These are phyloP conservation scores for Irineochytrium annulatum DNA, from an alignment of 192 early-diverging fungal species.

Conservation along the genomic window DNA sequence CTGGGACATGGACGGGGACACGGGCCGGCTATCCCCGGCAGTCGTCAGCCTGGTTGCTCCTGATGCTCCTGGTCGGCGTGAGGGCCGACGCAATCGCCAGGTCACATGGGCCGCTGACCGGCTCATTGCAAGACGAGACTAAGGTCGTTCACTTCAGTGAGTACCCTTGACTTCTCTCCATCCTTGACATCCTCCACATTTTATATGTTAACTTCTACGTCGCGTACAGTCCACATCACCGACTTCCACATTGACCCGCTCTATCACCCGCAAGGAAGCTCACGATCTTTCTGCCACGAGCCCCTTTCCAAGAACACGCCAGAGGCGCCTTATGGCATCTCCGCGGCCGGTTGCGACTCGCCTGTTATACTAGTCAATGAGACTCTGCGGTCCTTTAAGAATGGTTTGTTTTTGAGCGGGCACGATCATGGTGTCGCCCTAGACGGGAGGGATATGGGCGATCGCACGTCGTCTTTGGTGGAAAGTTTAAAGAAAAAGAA, in stretches of 20 bases:
- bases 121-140: neutral
- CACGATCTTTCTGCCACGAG: constrained; percentile 12
- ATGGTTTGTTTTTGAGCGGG: too few species aligned
- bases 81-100: neutral
- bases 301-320: neutral
- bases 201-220: neutral
- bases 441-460: too few species aligned
- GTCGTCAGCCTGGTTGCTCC: too few species aligned
- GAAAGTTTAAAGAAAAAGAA: neutral
- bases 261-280: neutral
- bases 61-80: too few species aligned
- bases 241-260: constrained; percentile 26
- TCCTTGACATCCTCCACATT: neutral
- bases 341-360: constrained; percentile 23
- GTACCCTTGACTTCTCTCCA: neutral
- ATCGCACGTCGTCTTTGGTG: too few species aligned
- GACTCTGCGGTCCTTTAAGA: constrained; percentile 1
- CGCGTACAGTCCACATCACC: constrained; percentile 19
- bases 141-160: neutral
- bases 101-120: neutral
- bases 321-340: constrained; percentile 5
- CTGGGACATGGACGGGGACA: too few species aligned
- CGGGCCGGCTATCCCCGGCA: too few species aligned
- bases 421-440: too few species aligned
- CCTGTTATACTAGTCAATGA: constrained; percentile 12